phyloP scores from a whole-genome alignment of 176 grass and related monocot species.

The Oryza australiensis region DNA sequence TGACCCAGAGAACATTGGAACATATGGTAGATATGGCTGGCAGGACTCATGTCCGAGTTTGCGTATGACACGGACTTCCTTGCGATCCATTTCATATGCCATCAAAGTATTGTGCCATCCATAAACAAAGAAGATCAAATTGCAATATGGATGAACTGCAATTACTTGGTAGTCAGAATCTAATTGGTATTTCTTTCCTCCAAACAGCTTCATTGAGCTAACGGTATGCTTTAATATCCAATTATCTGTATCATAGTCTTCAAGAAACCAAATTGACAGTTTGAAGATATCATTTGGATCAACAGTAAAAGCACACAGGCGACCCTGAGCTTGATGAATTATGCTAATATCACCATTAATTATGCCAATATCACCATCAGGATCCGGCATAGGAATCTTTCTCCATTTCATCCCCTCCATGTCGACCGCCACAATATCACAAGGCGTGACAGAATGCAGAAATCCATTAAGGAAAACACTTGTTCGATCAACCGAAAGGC shows the following conservation, averaged over 20 bases:
- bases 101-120: no score
- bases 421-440: neutral
- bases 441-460: neutral
- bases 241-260: neutral
- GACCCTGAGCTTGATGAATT: neutral
- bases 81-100: no score
- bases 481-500: rapidly evolving
- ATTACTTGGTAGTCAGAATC: neutral
- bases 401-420: neutral
- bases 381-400: neutral
- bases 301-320: neutral
- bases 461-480: neutral
- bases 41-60: no score
- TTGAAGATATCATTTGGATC: neutral
- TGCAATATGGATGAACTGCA: no score
- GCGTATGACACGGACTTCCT: no score
- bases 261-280: neutral
- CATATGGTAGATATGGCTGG: no score
- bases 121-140: no score
- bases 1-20: no score
- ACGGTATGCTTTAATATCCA: neutral
- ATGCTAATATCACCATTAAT: neutral
- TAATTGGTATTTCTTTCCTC: neutral
- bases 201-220: neutral
- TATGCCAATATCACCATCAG: neutral